phyloP scores from a whole-genome alignment of 75 land plant genomes.

The Sequoia sempervirens region DNA sequence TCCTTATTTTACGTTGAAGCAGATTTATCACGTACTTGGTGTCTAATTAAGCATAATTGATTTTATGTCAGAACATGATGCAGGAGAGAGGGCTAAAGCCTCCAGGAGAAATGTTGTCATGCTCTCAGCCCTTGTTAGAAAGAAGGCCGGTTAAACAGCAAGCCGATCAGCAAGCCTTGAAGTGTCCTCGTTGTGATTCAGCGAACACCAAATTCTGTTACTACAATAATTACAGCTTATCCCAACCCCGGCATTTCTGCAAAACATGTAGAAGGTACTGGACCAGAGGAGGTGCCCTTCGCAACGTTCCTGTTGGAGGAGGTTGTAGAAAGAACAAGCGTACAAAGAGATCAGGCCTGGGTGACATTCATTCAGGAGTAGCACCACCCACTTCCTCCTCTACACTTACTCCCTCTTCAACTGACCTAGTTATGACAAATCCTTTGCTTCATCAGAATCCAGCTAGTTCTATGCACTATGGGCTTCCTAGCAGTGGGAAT shows the following conservation, averaged over 20 bases:
- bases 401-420: conserved; percentile 1
- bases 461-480: conserved; percentile 1
- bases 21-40: background rate
- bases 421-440: background rate
- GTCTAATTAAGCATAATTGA: background rate
- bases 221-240: conserved; percentile 24
- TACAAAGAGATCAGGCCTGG: conserved; percentile 5
- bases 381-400: background rate
- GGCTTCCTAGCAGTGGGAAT: conserved; percentile 10
- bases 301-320: conserved; percentile 23
- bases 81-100: conserved; percentile 9
- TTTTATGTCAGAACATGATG: conserved; percentile 2
- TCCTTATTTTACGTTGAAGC: background rate
- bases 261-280: conserved; percentile 23
- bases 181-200: conserved; percentile 26
- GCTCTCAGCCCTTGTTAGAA: conserved; percentile 7
- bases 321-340: conserved; percentile 25
- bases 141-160: background rate
- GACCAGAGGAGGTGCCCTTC: conserved; percentile 20
- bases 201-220: conserved; percentile 30
- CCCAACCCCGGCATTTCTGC: conserved; percentile 34
- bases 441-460: conserved; percentile 3
- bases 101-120: background rate
- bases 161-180: conserved; percentile 13
- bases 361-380: background rate